Evolutionary conservation across 2,329 filamentous ascomycete species (phyloP).

Genomic region (Aspergillus sp.): DNA sequence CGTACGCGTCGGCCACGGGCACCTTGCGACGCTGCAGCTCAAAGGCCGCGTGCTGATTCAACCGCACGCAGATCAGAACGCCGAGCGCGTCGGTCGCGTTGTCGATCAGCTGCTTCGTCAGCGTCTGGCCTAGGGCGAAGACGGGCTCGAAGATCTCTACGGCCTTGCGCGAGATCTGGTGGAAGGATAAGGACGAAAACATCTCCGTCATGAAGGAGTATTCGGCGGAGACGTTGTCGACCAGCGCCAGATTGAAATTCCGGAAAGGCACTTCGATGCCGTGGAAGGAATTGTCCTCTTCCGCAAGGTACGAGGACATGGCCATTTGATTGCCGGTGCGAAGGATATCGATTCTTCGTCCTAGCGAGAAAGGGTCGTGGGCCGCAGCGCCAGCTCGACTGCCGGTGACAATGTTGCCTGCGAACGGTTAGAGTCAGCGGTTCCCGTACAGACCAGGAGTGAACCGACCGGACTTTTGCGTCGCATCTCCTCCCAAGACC

Average conservation of each 20-base stretch:
- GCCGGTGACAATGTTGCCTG: conserved; percentile 39
- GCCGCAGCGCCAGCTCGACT: conserved; percentile 39
- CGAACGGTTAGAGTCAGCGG: not conserved
- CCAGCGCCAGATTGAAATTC: conserved; percentile 88
- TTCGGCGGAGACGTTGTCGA: conserved; percentile 92
- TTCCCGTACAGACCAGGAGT: not conserved
- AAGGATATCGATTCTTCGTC: conserved; percentile 79
- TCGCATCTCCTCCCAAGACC: conserved; percentile 75
- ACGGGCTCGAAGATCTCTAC: conserved; percentile 86
- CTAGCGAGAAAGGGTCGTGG: conserved; percentile 87
- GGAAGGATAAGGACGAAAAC: conserved; percentile 75
- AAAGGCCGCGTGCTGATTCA: conserved; percentile 94
- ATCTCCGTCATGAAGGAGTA: conserved; percentile 92
- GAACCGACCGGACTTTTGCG: conserved; percentile 56
- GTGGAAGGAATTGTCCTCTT: conserved; percentile 82
- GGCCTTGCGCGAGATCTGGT: conserved; percentile 79
- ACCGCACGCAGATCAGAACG: conserved; percentile 81
- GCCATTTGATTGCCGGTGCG: conserved; percentile 72
- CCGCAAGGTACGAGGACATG: conserved; percentile 82
- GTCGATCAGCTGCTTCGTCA: conserved; percentile 75
- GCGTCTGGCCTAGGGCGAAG: conserved; percentile 73
- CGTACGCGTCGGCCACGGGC: conserved; percentile 83
- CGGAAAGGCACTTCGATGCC: conserved; percentile 89
- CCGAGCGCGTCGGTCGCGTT: conserved; percentile 82
- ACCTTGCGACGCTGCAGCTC: conserved; percentile 89